These are phyloP conservation scores for Haplosporangium gracile DNA, from an alignment of 192 early-diverging fungal genomes.

Conservation along the genomic window DNA sequence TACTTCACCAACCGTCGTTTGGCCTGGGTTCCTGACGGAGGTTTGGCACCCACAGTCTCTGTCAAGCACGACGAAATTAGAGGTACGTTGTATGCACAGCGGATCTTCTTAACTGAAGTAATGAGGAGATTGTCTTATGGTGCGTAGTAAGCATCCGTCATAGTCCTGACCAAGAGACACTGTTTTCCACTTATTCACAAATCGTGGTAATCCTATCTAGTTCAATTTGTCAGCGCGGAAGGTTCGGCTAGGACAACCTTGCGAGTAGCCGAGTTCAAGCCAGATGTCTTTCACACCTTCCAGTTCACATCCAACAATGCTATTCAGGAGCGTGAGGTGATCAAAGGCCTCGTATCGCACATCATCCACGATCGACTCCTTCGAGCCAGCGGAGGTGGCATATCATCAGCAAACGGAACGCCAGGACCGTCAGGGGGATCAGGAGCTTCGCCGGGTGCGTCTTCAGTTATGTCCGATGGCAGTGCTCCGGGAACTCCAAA, in stretches of 20 bases:
- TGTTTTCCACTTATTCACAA: not conserved
- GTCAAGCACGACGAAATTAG: slow-evolving; percentile 61
- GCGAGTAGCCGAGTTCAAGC: slow-evolving; percentile 60
- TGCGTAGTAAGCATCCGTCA: too few species aligned
- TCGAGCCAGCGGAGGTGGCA: slow-evolving; percentile 6
- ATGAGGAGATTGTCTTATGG: not conserved
- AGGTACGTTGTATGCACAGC: slow-evolving; percentile 14
- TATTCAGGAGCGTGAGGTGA: slow-evolving; percentile 59
- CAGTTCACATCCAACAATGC: slow-evolving; percentile 61
- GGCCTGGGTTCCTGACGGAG: slow-evolving; percentile 65
- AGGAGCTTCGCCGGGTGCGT: slow-evolving; percentile 9
- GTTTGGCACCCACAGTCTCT: slow-evolving; percentile 58
- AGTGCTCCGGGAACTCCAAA: slow-evolving; percentile 59
- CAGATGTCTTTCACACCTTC: slow-evolving; percentile 57
- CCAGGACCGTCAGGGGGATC: slow-evolving; percentile 2
- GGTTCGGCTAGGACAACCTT: slow-evolving; percentile 67
- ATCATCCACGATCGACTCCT: slow-evolving; percentile 49
- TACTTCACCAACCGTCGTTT: slow-evolving; percentile 68
- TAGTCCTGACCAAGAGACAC: not conserved
- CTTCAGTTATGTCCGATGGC: slow-evolving; percentile 22
- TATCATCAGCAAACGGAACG: not conserved
- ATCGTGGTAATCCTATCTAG: not conserved
- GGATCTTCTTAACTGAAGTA: not conserved
- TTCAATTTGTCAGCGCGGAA: slow-evolving; percentile 59
- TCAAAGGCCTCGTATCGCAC: slow-evolving; percentile 63